These are phyloP conservation scores for Nigrospora oryzae DNA, from an alignment of 2,329 filamentous ascomycete species.

Conservation along the genomic window DNA sequence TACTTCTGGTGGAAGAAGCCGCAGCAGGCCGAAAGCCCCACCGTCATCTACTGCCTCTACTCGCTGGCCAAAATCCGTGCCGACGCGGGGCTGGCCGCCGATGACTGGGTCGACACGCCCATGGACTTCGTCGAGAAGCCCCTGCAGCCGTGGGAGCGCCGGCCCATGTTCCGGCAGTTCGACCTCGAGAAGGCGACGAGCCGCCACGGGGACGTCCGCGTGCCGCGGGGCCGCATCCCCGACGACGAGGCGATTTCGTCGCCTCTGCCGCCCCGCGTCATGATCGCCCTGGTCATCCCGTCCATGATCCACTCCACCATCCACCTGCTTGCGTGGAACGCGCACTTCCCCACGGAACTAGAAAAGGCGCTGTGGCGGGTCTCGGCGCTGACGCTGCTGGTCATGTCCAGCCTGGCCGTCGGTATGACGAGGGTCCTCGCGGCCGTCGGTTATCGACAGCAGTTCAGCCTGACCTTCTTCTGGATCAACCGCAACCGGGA, in stretches of 20 bases:
- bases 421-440: background rate
- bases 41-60: background rate
- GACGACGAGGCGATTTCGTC: background rate
- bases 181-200: background rate
- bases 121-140: conserved; percentile 2
- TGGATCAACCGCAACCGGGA: too few relatives aligned
- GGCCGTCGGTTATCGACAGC: too few relatives aligned
- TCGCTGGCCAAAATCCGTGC: background rate
- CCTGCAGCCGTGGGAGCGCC: conserved; percentile 1
- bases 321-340: too few relatives aligned
- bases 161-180: background rate
- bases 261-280: too few relatives aligned
- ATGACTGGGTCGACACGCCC: background rate
- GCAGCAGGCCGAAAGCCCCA: conserved; percentile 4
- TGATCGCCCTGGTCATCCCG: too few relatives aligned
- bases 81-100: background rate
- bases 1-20: conserved; percentile 9
- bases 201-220: background rate
- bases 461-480: too few relatives aligned
- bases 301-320: too few relatives aligned
- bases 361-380: too few relatives aligned
- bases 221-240: background rate
- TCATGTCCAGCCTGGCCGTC: too few relatives aligned
- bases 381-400: too few relatives aligned
- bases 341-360: too few relatives aligned